These are phyloP conservation scores for Boletus huronensis DNA, from an alignment of 768 basidiomycete genomes.

Conservation along the genomic window DNA sequence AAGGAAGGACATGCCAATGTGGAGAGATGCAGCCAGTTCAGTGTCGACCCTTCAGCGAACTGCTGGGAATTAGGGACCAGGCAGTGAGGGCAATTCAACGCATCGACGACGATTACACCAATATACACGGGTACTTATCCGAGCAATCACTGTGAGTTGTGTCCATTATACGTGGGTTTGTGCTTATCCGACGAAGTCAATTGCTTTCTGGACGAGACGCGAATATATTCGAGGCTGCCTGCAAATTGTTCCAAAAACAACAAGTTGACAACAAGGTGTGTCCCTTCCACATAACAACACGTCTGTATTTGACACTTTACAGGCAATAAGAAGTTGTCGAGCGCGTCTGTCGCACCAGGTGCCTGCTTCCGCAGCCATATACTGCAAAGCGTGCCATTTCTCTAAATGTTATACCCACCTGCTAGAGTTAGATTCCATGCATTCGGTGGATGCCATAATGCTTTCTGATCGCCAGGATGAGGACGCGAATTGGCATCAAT, in stretches of 20 bases:
- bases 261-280: conserved; percentile 15
- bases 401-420: conserved; percentile 38
- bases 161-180: neutral
- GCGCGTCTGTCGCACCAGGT: conserved; percentile 16
- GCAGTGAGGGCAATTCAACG: conserved; percentile 32
- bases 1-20: conserved; percentile 74
- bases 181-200: conserved; percentile 19
- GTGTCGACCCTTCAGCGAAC: conserved; percentile 44
- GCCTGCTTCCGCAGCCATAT: conserved; percentile 20
- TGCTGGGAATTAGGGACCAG: conserved; percentile 43
- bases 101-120: conserved; percentile 9
- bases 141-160: conserved; percentile 23
- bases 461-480: conserved; percentile 13
- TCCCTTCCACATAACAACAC: neutral
- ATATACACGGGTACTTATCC: conserved; percentile 11
- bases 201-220: conserved; percentile 20
- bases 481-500: conserved; percentile 34
- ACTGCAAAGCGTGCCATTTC: conserved; percentile 38
- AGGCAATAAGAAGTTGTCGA: conserved; percentile 23
- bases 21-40: conserved; percentile 58
- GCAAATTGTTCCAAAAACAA: conserved; percentile 21
- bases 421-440: conserved; percentile 31
- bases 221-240: conserved; percentile 35
- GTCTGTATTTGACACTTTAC: neutral
- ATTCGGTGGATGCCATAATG: conserved; percentile 37